phyloP scores from a whole-genome alignment of 2,329 filamentous ascomycete species.

The Byssochlamys sp. region DNA sequence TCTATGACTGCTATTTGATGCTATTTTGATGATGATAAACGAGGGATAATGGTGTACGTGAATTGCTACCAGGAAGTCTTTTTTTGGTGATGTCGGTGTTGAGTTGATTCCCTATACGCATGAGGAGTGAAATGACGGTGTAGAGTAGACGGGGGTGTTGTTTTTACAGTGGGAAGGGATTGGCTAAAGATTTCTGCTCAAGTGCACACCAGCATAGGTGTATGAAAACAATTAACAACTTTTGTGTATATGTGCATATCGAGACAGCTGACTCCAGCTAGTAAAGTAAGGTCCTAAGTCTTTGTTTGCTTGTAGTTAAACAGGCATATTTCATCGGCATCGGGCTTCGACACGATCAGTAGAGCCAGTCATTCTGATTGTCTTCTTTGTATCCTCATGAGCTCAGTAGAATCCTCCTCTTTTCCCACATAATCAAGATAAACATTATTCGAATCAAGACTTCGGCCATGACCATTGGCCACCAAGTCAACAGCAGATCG shows the following conservation, averaged over 20 bases:
- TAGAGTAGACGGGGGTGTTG: neutral
- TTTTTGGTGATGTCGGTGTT: neutral
- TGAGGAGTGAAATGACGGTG: neutral
- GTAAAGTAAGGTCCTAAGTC: too few species aligned
- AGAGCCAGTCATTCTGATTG: too few species aligned
- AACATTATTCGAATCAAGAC: too few species aligned
- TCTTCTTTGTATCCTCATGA: too few species aligned
- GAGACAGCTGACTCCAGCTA: neutral
- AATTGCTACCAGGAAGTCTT: neutral
- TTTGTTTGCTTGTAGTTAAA: too few species aligned
- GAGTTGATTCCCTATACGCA: neutral
- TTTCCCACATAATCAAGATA: too few species aligned
- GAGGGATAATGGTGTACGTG: neutral
- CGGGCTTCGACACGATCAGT: too few species aligned
- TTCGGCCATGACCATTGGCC: too few species aligned
- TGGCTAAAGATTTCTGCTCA: neutral
- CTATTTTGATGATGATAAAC: slow-evolving; percentile 3
- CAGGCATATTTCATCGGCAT: too few species aligned
- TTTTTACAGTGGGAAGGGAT: neutral
- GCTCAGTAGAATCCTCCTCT: too few species aligned
- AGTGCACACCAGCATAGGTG: neutral
- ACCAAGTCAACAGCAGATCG: too few species aligned
- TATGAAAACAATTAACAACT: neutral
- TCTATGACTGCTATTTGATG: neutral
- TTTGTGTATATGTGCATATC: neutral